These are phyloP conservation scores for Geotrichum citri-aurantii DNA, from an alignment of 1,139 yeast species.

Conservation along the genomic window DNA sequence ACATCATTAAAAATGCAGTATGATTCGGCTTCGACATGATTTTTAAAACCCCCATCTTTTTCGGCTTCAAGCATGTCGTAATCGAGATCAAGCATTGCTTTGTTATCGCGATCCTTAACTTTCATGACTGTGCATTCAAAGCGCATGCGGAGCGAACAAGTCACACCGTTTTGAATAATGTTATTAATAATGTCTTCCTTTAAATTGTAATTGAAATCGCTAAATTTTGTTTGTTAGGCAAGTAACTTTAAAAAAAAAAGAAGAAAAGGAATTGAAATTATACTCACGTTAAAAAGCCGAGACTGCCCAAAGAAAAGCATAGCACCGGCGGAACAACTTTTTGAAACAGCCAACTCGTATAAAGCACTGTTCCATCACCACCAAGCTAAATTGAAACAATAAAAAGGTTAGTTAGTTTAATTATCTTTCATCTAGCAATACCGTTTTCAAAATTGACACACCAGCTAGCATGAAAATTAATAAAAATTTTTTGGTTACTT, in stretches of 20 bases:
- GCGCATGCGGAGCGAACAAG: slow-evolving; percentile 67
- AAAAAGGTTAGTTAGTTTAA: neutral
- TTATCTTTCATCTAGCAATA: too few relatives aligned
- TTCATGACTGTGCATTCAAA: slow-evolving; percentile 70
- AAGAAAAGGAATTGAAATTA: too few relatives aligned
- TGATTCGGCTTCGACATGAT: slow-evolving; percentile 36
- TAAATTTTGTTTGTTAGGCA: slow-evolving; percentile 1
- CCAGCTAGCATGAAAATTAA: too few relatives aligned
- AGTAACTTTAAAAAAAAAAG: too few relatives aligned
- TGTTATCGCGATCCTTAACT: slow-evolving; percentile 25
- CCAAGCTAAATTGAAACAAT: slow-evolving; percentile 45
- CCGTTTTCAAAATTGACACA: too few relatives aligned
- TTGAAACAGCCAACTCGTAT: slow-evolving; percentile 56
- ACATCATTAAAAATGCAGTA: slow-evolving; percentile 77
- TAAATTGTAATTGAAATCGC: slow-evolving; percentile 61
- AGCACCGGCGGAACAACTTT: slow-evolving; percentile 76
- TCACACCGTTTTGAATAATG: slow-evolving; percentile 56
- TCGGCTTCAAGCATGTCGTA: slow-evolving; percentile 35
- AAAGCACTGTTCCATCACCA: slow-evolving; percentile 86
- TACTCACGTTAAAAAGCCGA: slow-evolving; percentile 61
- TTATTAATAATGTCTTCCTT: slow-evolving; percentile 48
- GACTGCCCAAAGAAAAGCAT: slow-evolving; percentile 74
- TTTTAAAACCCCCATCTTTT: slow-evolving; percentile 23
- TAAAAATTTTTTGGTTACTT: slow-evolving; percentile 9
- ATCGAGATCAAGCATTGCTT: slow-evolving; percentile 24